phyloP scores from a whole-genome alignment of 805 yeast genomes.

The Nakazawaea anatomiae region DNA sequence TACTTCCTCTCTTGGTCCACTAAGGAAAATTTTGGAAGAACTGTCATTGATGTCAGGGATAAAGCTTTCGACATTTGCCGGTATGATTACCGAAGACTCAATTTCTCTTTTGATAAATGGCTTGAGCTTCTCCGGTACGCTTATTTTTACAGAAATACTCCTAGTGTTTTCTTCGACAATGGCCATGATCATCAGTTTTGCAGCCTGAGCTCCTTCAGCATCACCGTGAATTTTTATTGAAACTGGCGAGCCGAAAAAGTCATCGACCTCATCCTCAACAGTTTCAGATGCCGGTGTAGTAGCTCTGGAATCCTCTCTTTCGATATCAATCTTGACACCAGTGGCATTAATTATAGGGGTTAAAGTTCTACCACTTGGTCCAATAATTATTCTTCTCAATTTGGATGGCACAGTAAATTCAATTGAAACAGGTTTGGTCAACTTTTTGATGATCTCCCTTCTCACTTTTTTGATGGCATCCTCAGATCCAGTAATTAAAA shows the following conservation, averaged over 20 bases:
- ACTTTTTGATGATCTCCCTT: conserved; percentile 65
- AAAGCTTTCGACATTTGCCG: conserved; percentile 22
- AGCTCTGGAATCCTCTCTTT: conserved; percentile 24
- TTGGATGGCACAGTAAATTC: conserved; percentile 68
- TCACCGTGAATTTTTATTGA: conserved; percentile 75
- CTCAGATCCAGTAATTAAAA: conserved; percentile 72
- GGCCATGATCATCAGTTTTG: conserved; percentile 60
- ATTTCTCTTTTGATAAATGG: conserved; percentile 38
- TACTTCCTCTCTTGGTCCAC: conserved; percentile 70
- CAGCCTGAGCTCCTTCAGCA: conserved; percentile 71
- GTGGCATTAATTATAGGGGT: conserved; percentile 70
- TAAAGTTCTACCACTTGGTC: conserved; percentile 77
- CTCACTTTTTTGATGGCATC: conserved; percentile 63
- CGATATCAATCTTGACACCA: conserved; percentile 68
- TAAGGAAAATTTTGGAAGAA: conserved; percentile 40
- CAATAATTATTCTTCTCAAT: conserved; percentile 75
- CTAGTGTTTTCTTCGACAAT: conserved; percentile 76
- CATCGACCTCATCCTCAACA: conserved; percentile 47
- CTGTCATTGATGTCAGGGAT: conserved; percentile 29
- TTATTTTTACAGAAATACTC: conserved; percentile 41
- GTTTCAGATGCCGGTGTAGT: conserved; percentile 23
- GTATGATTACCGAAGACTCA: conserved; percentile 14
- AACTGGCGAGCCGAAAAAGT: conserved; percentile 53
- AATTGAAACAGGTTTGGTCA: conserved; percentile 67
- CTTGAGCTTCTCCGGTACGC: conserved; percentile 35